Base-by-base conservation (phyloP, 768 basidiomycete genomes). In the Auricularia sp. region DNA sequence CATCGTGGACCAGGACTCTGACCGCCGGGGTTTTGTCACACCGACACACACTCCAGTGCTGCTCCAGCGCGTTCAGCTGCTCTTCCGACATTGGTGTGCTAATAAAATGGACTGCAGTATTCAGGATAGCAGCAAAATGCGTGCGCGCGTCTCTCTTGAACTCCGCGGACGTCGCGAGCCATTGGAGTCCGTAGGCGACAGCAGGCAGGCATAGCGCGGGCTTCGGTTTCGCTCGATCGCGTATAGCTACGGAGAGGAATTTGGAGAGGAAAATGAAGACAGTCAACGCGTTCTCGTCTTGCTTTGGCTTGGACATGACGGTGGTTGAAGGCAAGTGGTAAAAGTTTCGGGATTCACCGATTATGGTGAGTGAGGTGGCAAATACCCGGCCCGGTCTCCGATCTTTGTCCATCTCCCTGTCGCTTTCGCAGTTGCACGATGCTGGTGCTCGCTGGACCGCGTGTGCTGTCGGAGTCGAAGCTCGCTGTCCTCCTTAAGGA, bases 401-500 rank as follows among this genome's bases (percentile, higher is more conserved):
- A 29, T 29, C 29, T 29, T 29, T 29, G 29, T 29, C 29, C 29
- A 29, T 6, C 14, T 51, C 47, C 10, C 47, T 51, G 47, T 18
- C 7, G 14, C 47, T 51, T 16, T 18, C 47, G 21, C 47, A 8
- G 10, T 59, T 6, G 59, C 21, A 54, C 56, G 7, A 96, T 97
- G 94, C 81, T 97, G 36, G 77, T 92, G 62, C 80, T 96, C 10
- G 76, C 78, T 34, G 95, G 95, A 47, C 82, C 86, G 21, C 95
- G 94, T 2, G 83, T 85, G 13, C 76, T 94, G 65, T 89, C 94
- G 1, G 74, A 75, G 34, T 81, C 87, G 8, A 92, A 89, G 72
- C 85, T 89, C 61, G 81, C 85, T 63, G 79, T 79, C 33, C 82
- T 96, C 16, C 78, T 94, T 61, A 76, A 77, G 44, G 74, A 79